Evolutionary conservation across 495 filamentous ascomycete species (phyloP).

Genomic region (Halenospora varia): DNA sequence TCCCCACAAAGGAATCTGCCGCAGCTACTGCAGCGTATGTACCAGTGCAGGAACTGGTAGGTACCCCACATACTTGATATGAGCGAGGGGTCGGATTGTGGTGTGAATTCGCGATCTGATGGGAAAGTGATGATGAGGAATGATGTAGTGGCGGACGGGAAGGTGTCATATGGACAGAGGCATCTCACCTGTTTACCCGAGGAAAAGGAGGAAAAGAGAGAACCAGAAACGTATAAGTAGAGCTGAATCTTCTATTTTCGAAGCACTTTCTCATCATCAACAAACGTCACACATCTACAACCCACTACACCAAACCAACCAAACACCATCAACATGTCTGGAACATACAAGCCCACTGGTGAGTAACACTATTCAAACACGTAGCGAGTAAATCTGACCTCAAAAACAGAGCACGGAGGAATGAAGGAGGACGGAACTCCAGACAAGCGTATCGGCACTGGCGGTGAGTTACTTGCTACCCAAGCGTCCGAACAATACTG

Average conservation of each 20-base stretch:
- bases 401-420: conserved; percentile 18
- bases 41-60: neutral
- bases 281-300: neutral
- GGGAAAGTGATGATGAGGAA: neutral
- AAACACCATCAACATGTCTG: conserved; percentile 6
- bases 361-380: neutral
- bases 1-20: neutral
- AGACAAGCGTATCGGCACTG: conserved; percentile 21
- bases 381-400: neutral
- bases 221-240: neutral
- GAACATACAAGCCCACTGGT: conserved; percentile 10
- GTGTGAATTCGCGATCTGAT: neutral
- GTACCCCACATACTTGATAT: no score
- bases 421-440: conserved; percentile 25
- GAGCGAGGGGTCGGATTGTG: no score
- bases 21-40: neutral
- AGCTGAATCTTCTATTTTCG: neutral
- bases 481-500: no score
- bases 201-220: no score
- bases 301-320: neutral
- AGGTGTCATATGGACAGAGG: no score
- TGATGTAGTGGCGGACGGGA: neutral
- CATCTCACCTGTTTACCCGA: no score
- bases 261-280: neutral
- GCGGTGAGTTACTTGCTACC: conserved; percentile 11